Base-by-base conservation (phyloP, 176 grass and related monocot genomes). In the Puya raimondii region DNA sequence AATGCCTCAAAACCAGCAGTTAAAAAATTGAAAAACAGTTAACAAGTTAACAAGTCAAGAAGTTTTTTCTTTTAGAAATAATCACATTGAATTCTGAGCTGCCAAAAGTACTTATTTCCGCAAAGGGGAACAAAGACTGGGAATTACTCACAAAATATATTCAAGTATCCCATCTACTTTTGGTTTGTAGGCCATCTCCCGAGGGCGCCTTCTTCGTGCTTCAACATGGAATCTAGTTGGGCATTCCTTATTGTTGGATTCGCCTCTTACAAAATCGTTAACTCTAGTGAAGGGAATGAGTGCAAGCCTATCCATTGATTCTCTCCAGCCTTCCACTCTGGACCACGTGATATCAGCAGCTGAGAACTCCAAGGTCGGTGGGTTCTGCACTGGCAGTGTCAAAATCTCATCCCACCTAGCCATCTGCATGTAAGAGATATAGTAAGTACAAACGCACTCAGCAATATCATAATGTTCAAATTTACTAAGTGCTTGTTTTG, bases 121-220 rank as follows among this genome's bases (percentile, higher is more conserved):
- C 47, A 67, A 65, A 74, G 17, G 65, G 25, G 47, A n/a, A 70
- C 20, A 64, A 47, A 78, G 18, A 33, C 6, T 66, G 67, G 13
- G 22, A 72, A 70, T 51, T 75, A 84, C 94, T 87, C 80, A 99
- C 89, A 93, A 66, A 70, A 93, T 99, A 84, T 99, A 99, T 77
- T 99, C 94, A 26, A 97, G 94, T 67, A 99, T 90, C 58, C 94
- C 94, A 68, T 99, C 94, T 63, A 99, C 94, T 86, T 99, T 97
- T 12, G 89, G 89, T 79, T 92, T 97, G 73, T 83, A 92, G 48
- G 75, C 68, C 71, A 91, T 80, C 52, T 81, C 71, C 29, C 79
- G 74, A 76, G 86, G 53, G 23, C 89, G 86, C 63, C 71, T 90
- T 78, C 94, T 87, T 15, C 89, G 81, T 51, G 94, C 94, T 76